Evolutionary conservation across 2,329 filamentous ascomycete genomes (phyloP).

Genomic region (Colletotrichum limetticola): DNA sequence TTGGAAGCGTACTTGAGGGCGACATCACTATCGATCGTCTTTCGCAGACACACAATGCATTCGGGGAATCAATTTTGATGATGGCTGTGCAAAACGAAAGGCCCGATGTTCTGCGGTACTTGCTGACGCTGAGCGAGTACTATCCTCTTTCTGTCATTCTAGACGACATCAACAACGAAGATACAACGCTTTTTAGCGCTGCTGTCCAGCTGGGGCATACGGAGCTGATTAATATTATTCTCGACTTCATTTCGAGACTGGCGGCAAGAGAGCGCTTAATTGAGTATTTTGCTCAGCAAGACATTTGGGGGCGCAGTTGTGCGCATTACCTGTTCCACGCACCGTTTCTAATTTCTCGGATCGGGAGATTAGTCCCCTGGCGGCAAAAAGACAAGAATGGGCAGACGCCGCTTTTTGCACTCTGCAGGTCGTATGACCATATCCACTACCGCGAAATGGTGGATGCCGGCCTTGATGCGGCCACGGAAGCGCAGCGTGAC

Average conservation of each 20-base stretch:
- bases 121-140: slow-evolving; percentile 80
- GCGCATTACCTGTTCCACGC: slow-evolving; percentile 98
- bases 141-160: slow-evolving; percentile 79
- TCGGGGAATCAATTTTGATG: slow-evolving; percentile 88
- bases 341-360: slow-evolving; percentile 79
- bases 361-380: slow-evolving; percentile 88
- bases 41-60: slow-evolving; percentile 74
- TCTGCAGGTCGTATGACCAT: slow-evolving; percentile 96
- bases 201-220: slow-evolving; percentile 86
- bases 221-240: slow-evolving; percentile 78
- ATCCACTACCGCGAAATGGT: slow-evolving; percentile 89
- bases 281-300: slow-evolving; percentile 79
- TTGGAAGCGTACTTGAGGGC: slow-evolving; percentile 79
- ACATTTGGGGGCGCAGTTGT: slow-evolving; percentile 86
- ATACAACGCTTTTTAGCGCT: slow-evolving; percentile 88
- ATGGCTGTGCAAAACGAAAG: slow-evolving; percentile 83
- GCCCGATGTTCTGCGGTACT: slow-evolving; percentile 78
- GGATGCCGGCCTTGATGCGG: slow-evolving; percentile 79
- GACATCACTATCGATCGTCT: slow-evolving; percentile 86
- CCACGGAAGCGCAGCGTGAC: slow-evolving; percentile 80
- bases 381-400: slow-evolving; percentile 93
- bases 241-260: slow-evolving; percentile 74
- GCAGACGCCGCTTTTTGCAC: slow-evolving; percentile 95
- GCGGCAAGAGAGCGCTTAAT: slow-evolving; percentile 66
- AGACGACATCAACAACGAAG: slow-evolving; percentile 88